Conservation (phyloP, 768 basidiomycete species). For the Chiua virens region DNA sequence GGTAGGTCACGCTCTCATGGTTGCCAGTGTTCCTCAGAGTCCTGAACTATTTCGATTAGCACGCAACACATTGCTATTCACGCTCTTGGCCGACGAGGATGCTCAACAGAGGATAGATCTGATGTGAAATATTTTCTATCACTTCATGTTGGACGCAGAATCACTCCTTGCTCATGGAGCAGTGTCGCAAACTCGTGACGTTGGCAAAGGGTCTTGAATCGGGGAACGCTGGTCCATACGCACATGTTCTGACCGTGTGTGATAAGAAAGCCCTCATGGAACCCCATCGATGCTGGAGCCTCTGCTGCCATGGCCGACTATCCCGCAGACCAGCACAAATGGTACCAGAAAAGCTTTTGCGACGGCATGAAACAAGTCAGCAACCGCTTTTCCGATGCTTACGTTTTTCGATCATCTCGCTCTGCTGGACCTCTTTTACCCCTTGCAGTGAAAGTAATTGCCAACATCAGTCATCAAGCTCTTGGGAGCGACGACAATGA, state of each 20-base stretch:
- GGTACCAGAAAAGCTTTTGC: conserved; percentile 16
- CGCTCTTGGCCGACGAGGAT: conserved; percentile 26
- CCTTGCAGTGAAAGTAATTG: conserved; percentile 2
- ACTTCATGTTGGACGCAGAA: conserved; percentile 24
- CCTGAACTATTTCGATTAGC: conserved; percentile 10
- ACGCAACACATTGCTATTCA: conserved; percentile 30
- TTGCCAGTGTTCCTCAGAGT: neutral
- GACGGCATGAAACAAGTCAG: conserved; percentile 21
- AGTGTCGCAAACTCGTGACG: conserved; percentile 24
- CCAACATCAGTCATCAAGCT: conserved; percentile 11
- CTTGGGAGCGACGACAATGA: neutral
- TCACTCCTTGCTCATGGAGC: conserved; percentile 25
- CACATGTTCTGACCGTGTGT: conserved; percentile 25
- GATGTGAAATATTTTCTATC: conserved; percentile 35
- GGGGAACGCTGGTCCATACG: conserved; percentile 30
- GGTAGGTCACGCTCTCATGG: conserved; percentile 11
- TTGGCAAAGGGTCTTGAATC: conserved; percentile 17
- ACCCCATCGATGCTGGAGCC: conserved; percentile 22
- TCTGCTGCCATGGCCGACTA: conserved; percentile 16
- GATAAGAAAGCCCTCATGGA: conserved; percentile 24
- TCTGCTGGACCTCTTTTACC: conserved; percentile 28
- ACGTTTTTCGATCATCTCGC: conserved; percentile 17
- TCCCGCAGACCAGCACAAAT: conserved; percentile 4
- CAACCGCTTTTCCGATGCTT: neutral
- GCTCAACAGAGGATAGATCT: conserved; percentile 13